Percentiles rank a stretch among this genome's conserved stretches.
Conservation (phyloP, 2,329 filamentous ascomycete genomes). For the Lasiodiplodia gonubiensis region DNA sequence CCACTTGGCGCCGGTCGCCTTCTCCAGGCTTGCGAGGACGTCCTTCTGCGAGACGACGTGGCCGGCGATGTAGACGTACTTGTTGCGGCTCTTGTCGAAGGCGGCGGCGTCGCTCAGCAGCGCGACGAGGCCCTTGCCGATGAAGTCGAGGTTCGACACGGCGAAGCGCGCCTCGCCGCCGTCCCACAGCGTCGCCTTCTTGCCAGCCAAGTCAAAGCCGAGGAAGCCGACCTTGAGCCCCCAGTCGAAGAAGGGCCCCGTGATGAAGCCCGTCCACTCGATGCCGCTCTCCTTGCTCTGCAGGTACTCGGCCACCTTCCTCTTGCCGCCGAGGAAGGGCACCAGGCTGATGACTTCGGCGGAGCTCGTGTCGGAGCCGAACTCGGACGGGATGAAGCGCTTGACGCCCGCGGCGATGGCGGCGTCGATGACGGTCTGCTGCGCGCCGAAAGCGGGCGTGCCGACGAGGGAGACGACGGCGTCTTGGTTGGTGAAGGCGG, state of each 20-base stretch:
- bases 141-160: conserved; percentile 57
- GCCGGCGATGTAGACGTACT: conserved; percentile 63
- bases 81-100: conserved; percentile 47
- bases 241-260: conserved; percentile 68
- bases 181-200: conserved; percentile 62
- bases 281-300: conserved; percentile 52
- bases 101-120: conserved; percentile 49
- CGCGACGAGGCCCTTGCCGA: conserved; percentile 59
- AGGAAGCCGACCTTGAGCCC: conserved; percentile 57
- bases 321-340: conserved; percentile 60
- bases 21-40: conserved; percentile 60
- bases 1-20: conserved; percentile 58
- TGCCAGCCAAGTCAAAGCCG: conserved; percentile 57
- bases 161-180: conserved; percentile 60
- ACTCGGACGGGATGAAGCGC: conserved; percentile 68
- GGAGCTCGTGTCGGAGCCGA: conserved; percentile 51
- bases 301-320: conserved; percentile 57
- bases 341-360: conserved; percentile 48
- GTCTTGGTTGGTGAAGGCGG: conserved; percentile 62
- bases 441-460: conserved; percentile 48
- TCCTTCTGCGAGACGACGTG: conserved; percentile 65
- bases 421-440: conserved; percentile 63
- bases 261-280: conserved; percentile 64
- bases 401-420: conserved; percentile 64
- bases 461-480: conserved; percentile 59